These are phyloP conservation scores for Candida khao-thaluensis DNA, from an alignment of 805 yeast genomes.

Conservation along the genomic window DNA sequence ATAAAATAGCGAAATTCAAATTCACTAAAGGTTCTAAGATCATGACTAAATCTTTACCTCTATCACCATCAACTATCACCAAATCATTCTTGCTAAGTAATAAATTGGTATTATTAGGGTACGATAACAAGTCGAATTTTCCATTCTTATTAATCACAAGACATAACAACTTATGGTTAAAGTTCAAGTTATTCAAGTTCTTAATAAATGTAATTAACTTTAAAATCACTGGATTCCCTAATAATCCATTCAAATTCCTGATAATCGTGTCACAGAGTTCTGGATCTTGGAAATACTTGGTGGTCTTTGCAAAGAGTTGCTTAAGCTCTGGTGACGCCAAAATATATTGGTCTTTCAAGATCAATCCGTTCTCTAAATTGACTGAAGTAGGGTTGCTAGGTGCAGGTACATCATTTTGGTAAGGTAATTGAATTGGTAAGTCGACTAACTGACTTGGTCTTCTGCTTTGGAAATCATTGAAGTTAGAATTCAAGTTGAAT, in stretches of 20 bases:
- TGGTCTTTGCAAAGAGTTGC: constrained; percentile 46
- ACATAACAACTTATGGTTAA: constrained; percentile 41
- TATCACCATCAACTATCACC: constrained; percentile 78
- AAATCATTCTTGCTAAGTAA: constrained; percentile 58
- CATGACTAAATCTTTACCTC: constrained; percentile 78
- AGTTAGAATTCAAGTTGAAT: constrained; percentile 32
- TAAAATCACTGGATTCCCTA: constrained; percentile 26
- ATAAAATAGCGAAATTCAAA: constrained; percentile 64
- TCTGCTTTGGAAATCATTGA: constrained; percentile 40
- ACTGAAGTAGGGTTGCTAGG: constrained; percentile 17
- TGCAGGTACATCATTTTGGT: constrained; percentile 12
- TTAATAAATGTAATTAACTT: constrained; percentile 38
- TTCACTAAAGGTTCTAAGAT: constrained; percentile 64
- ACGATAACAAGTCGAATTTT: constrained; percentile 66
- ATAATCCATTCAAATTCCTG: constrained; percentile 25
- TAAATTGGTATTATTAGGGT: constrained; percentile 64
- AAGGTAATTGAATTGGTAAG: constrained; percentile 11
- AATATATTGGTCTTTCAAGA: constrained; percentile 54
- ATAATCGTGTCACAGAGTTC: constrained; percentile 27
- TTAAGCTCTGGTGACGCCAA: constrained; percentile 60
- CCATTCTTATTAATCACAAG: constrained; percentile 62
- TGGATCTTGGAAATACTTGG: constrained; percentile 50
- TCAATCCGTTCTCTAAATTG: constrained; percentile 61
- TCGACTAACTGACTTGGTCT: constrained; percentile 44
- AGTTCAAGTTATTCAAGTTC: constrained; percentile 41